Base-by-base conservation (phyloP, 106 monocot genomes). In the Posidonia australis region DNA sequence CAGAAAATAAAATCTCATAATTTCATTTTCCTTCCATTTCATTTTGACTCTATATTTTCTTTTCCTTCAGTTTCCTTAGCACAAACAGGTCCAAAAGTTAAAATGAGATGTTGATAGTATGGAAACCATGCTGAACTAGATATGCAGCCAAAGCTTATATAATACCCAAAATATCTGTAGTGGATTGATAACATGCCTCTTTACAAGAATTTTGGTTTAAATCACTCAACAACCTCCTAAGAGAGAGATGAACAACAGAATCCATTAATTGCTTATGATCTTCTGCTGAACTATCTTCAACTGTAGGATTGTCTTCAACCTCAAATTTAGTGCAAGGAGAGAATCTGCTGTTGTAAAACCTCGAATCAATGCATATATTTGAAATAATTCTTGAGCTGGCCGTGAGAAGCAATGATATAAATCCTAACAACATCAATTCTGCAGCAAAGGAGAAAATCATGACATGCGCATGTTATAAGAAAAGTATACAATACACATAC, bases 361-460 rank as follows among this genome's bases (percentile, higher is more conserved):
- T 90, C 3, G 96, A 96, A 26, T 90, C 84, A 10, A 96, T 90
- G 65, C 96, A 96, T 23, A 85, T 87, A 36, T 60, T 82, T 36
- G 96, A 87, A 64, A 96, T 86, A n/a, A 77, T 79, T 74, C 90
- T 80, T 49, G 96, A 90, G 53, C 82, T 90, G 59, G 96, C 96
- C 0, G 87, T 79, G 51, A 96, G 72, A 48, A 96, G 77, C 64
- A 96, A 78, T 11, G 96, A 96, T 72, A 96, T 87, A 74, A 96
- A 87, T 3, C 96, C 96, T 26, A 96, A 63, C 58, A 96, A 44
- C 96, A 96, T 96, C 70, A 96, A 45, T 70, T 96, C 96, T 96
- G 84, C 76, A 83, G 60, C 28, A 42, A 21, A 25, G 23, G 13
- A 19, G 43, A 26, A 29, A 59, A 53, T 42, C 6, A 5, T 30